Percentiles rank a stretch among this genome's conserved stretches.
These are phyloP conservation scores for Botrytis pseudocinerea DNA, from an alignment of 2,329 filamentous ascomycete species.

Conservation along the genomic window DNA sequence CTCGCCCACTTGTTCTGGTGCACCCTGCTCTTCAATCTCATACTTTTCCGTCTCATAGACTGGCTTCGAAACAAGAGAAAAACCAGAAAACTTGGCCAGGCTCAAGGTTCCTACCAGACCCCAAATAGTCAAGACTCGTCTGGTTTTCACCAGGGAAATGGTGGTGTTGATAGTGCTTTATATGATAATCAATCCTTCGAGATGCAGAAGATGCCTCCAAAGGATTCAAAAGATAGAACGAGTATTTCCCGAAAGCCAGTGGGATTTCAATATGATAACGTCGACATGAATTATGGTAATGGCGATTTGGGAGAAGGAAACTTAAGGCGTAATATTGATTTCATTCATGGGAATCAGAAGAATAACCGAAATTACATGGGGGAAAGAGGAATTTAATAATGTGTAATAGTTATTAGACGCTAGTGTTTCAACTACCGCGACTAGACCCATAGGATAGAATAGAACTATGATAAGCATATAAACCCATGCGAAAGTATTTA, in stretches of 20 bases:
- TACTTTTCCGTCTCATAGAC: constrained; percentile 8
- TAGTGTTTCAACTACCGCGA: neutral
- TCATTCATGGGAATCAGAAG: neutral
- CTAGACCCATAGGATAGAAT: neutral
- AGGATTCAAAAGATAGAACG: neutral
- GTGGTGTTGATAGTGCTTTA: neutral
- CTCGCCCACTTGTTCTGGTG: neutral
- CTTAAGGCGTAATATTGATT: neutral
- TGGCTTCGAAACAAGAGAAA: neutral
- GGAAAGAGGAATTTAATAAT: neutral
- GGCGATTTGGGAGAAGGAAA: constrained; percentile 2
- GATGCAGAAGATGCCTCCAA: neutral
- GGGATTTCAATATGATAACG: neutral
- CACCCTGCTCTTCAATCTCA: neutral
- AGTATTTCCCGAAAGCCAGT: neutral
- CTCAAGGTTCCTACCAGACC: neutral
- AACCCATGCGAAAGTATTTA: neutral
- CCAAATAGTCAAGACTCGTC: neutral
- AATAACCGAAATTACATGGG: neutral
- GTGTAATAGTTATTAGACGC: neutral
- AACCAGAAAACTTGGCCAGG: neutral
- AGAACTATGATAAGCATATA: neutral
- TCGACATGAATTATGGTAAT: neutral
- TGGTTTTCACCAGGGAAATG: neutral
- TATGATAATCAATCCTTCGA: neutral